Evolutionary conservation across 805 yeast genomes (phyloP).

Genomic region (Ogataea saltuana): DNA sequence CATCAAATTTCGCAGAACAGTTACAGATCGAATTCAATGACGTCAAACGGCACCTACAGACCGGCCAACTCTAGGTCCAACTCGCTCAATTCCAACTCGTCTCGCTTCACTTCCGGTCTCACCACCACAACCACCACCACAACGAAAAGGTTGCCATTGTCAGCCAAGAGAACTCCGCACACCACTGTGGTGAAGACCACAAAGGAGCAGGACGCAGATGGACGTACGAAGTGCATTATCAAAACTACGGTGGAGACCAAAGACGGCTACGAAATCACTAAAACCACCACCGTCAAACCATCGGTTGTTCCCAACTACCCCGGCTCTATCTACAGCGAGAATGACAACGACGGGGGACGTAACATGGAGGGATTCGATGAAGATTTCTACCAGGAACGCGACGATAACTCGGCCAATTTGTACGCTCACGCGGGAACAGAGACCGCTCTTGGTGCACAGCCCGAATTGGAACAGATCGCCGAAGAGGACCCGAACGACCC

Average conservation of each 20-base stretch:
- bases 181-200: conserved; percentile 49
- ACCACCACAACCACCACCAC: conserved; percentile 36
- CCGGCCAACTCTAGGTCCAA: conserved; percentile 25
- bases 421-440: background rate
- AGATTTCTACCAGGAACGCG: conserved; percentile 22
- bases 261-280: conserved; percentile 50
- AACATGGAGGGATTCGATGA: conserved; percentile 27
- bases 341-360: conserved; percentile 24
- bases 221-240: conserved; percentile 57
- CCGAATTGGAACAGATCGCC: conserved; percentile 27
- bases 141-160: conserved; percentile 23
- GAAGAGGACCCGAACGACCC: conserved; percentile 21
- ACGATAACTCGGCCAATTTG: conserved; percentile 4
- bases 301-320: conserved; percentile 21
- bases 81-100: conserved; percentile 28
- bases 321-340: conserved; percentile 19
- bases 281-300: conserved; percentile 45
- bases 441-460: background rate
- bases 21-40: conserved; percentile 28
- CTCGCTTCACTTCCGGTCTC: conserved; percentile 27
- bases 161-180: conserved; percentile 17
- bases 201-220: conserved; percentile 48
- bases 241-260: conserved; percentile 51
- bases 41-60: conserved; percentile 15
- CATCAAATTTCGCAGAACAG: conserved; percentile 13